Percentiles rank a stretch among this genome's conserved stretches.
Conservation (phyloP, 2,329 filamentous ascomycete species). For the Tetracladium maxilliforme region DNA sequence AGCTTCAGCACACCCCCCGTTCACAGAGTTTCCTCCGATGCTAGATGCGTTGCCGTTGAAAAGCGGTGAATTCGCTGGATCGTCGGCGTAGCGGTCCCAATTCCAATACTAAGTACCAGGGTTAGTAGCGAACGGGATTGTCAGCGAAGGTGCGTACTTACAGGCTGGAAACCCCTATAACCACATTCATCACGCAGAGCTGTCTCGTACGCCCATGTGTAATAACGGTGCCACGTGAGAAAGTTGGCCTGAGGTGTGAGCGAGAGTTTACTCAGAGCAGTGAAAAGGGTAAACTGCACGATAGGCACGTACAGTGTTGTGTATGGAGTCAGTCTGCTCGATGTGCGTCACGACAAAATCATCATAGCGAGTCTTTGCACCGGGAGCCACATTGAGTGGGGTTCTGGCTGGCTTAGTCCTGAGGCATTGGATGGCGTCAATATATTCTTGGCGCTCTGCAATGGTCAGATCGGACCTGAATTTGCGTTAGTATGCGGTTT, state of each 20-base stretch:
- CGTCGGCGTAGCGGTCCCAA: conserved; percentile 29
- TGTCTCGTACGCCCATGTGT: conserved; percentile 23
- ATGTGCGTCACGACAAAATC: conserved; percentile 24
- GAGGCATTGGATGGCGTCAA: conserved; percentile 28
- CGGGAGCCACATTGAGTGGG: conserved; percentile 14
- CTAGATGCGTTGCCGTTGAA: conserved; percentile 38
- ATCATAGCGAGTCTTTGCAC: conserved; percentile 18
- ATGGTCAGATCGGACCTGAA: too few species aligned
- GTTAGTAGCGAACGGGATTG: too few species aligned
- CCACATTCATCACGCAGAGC: conserved; percentile 25
- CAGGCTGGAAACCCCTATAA: conserved; percentile 24
- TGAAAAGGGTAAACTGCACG: too few species aligned
- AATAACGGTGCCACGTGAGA: conserved; percentile 28
- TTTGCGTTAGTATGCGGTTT: too few species aligned
- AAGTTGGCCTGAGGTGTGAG: conserved; percentile 18
- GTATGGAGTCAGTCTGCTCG: conserved; percentile 16
- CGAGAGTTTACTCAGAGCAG: too few species aligned
- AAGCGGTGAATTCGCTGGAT: conserved; percentile 30
- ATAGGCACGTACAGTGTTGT: conserved; percentile 12
- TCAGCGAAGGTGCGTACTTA: too few species aligned
- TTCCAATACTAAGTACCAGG: conserved; percentile 39
- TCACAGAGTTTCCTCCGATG: conserved; percentile 30
- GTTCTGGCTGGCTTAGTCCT: conserved; percentile 19
- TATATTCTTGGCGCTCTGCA: conserved; percentile 22
- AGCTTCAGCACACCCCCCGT: conserved; percentile 32